These are phyloP conservation scores for Ustulina deusta DNA, from an alignment of 2,329 filamentous ascomycete species.

Conservation along the genomic window DNA sequence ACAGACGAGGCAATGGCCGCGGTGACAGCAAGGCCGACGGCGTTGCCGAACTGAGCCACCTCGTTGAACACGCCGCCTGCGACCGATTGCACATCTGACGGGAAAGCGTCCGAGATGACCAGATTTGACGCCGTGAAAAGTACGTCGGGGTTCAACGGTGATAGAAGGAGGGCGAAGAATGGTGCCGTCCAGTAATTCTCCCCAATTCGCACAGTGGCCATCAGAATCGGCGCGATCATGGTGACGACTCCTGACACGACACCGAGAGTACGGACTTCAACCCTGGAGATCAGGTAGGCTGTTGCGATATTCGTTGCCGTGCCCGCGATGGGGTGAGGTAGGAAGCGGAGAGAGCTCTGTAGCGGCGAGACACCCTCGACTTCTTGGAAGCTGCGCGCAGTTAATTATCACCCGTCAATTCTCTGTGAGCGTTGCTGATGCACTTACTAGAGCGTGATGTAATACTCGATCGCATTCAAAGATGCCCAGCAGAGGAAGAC, in stretches of 20 bases:
- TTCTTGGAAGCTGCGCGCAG: no score
- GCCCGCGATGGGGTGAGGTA: constrained; percentile 61
- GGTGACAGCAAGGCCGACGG: constrained; percentile 66
- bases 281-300: constrained; percentile 56
- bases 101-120: no score
- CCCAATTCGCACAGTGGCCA: constrained; percentile 62
- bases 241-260: constrained; percentile 58
- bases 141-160: constrained; percentile 58
- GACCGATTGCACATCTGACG: constrained; percentile 65
- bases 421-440: no score
- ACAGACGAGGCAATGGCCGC: no score
- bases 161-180: constrained; percentile 59
- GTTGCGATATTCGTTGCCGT: constrained; percentile 57
- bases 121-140: no score
- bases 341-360: constrained; percentile 56
- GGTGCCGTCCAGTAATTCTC: constrained; percentile 64
- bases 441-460: no score
- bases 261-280: constrained; percentile 54
- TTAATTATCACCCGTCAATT: no score
- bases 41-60: constrained; percentile 67
- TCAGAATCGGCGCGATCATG: constrained; percentile 62
- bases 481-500: constrained; percentile 58
- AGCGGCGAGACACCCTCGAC: constrained; percentile 52
- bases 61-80: constrained; percentile 72
- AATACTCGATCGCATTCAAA: constrained; percentile 59